Evolutionary conservation across 306 rosid species (phyloP), one percentile per base, ranked within the genome.

Genomic region (Geum urbanum): DNA sequence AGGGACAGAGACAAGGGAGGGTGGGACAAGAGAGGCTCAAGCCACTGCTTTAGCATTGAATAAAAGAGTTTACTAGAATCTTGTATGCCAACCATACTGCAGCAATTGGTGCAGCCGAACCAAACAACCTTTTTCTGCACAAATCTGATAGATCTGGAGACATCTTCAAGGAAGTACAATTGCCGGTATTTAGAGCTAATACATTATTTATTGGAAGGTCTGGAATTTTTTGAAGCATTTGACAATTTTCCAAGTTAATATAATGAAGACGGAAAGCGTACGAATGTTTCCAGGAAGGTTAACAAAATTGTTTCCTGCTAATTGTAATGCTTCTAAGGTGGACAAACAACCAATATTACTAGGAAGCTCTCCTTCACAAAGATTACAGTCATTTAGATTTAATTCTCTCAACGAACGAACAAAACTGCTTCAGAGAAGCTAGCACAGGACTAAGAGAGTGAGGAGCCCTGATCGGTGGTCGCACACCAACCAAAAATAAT

Each of bases 221-320:
- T 2, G 80, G 76, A 35, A 77, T 63, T 11, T 24, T 7, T 27
- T 19, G 5, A 22, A 77, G 72, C 46, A 46, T 77, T 22, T 6
- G 47, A 27, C 80, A 77, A 13, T 13, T n/a, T 8, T 5, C 48
- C 48, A 77, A 32, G 3, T 12, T 37, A 6, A 71, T 4, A 3
- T 1, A 0, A 1, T 1, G 7, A 16, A 77, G 57, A 48, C 56
- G 71, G 2, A 65, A 50, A 77, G 81, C 62, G 37, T 18, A 9
- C 19, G 18, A 19, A 77, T 22, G 63, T 69, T 71, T 0, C 8
- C 11, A 8, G 76, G 81, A 32, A 77, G 60, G 19, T 8, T 11
- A 37, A 45, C 54, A 59, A 77, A 77, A 1, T 8, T 71, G 37
- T 77, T 77, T 18, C 75, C 58, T 16, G 19, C 3, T 2, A 77